These are phyloP conservation scores for Sinapis alba DNA, from an alignment of 441 rosid genomes.

Conservation along the genomic window DNA sequence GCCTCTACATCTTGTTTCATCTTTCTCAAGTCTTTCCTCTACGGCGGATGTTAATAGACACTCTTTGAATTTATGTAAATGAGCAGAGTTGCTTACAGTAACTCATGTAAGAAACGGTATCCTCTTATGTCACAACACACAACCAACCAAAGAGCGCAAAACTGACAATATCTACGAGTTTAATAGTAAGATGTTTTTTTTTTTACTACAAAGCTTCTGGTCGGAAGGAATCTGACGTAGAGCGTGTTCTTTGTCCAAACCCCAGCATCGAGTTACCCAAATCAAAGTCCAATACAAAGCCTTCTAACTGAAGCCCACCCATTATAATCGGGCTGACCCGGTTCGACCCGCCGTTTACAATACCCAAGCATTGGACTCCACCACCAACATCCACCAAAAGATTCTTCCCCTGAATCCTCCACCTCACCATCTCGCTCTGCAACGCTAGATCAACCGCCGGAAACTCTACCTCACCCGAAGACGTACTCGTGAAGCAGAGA, in stretches of 20 bases:
- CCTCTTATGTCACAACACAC: neutral
- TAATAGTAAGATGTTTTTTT: neutral
- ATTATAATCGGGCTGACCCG: slow-evolving; percentile 46
- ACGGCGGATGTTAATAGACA: neutral
- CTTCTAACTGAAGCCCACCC: slow-evolving; percentile 75
- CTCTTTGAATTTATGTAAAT: neutral
- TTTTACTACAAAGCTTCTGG: slow-evolving; percentile 12
- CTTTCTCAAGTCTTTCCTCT: slow-evolving; percentile 13
- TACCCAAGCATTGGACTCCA: slow-evolving; percentile 60
- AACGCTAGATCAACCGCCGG: slow-evolving; percentile 66
- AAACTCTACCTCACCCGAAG: slow-evolving; percentile 29
- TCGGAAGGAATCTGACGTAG: slow-evolving; percentile 4
- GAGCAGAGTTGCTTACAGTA: neutral
- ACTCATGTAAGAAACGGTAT: neutral
- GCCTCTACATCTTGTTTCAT: slow-evolving; percentile 41
- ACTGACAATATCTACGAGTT: neutral
- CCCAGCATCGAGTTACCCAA: slow-evolving; percentile 58
- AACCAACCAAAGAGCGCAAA: slow-evolving; percentile 1
- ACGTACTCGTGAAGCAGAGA: slow-evolving; percentile 46
- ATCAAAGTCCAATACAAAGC: slow-evolving; percentile 62
- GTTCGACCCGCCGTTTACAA: slow-evolving; percentile 63
- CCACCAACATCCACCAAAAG: slow-evolving; percentile 56
- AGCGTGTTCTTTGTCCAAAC: slow-evolving; percentile 45
- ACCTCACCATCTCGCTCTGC: slow-evolving; percentile 87
- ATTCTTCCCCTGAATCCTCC: slow-evolving; percentile 64